Conservation (phyloP, 2,329 filamentous ascomycete genomes). For the Metarhizium album region DNA sequence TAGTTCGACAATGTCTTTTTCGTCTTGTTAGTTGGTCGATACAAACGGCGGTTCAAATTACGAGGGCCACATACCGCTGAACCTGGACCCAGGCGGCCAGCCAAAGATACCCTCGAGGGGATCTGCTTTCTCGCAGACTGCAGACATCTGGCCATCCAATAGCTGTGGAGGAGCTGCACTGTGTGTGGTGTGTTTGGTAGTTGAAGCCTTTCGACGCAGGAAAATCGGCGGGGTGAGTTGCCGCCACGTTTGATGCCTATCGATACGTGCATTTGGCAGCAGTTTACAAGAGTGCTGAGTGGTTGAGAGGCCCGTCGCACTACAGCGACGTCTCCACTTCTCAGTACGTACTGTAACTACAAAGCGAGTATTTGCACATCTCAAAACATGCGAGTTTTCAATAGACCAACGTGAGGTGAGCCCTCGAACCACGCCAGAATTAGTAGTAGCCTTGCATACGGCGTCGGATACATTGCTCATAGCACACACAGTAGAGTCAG, state of each 20-base stretch:
- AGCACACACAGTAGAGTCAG: too few relatives aligned
- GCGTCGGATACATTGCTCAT: too few relatives aligned
- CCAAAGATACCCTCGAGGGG: neutral
- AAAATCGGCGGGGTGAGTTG: slow-evolving; percentile 2
- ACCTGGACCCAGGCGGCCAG: neutral
- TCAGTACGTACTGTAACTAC: too few relatives aligned
- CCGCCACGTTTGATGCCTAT: slow-evolving; percentile 2
- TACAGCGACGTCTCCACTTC: too few relatives aligned
- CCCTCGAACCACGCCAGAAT: too few relatives aligned
- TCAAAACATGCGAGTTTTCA: too few relatives aligned
- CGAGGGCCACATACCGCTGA: slow-evolving; percentile 5
- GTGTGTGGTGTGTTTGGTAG: too few relatives aligned
- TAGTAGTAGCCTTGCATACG: too few relatives aligned
- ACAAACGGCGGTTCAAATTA: neutral
- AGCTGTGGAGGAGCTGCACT: neutral
- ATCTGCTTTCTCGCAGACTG: slow-evolving; percentile 1
- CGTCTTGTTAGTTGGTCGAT: neutral
- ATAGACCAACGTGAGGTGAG: too few relatives aligned
- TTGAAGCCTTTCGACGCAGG: neutral
- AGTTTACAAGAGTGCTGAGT: neutral
- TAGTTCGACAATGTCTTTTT: slow-evolving; percentile 26
- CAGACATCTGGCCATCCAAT: neutral
- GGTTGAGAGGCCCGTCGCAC: neutral
- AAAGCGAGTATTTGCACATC: too few relatives aligned
- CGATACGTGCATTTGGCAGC: slow-evolving; percentile 1